Conservation (phyloP, 805 yeast species). For the Metschnikowia proteae region DNA sequence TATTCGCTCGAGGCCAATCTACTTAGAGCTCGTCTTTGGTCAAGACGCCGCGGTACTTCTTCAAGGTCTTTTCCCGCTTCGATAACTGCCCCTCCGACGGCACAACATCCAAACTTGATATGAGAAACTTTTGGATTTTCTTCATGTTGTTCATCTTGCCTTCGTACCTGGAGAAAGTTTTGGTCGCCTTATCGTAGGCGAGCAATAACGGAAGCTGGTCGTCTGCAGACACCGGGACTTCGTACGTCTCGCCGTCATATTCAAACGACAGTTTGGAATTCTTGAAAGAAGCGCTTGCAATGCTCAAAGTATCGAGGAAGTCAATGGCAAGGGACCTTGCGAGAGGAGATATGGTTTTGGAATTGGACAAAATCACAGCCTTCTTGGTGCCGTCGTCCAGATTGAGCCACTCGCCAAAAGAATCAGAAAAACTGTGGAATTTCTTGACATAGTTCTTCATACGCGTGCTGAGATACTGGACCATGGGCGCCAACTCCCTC, state of each 20-base stretch:
- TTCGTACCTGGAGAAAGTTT: conserved; percentile 21
- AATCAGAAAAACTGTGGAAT: conserved; percentile 30
- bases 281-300: conserved; percentile 35
- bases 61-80: conserved; percentile 28
- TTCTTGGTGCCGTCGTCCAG: conserved; percentile 32
- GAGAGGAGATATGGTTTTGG: conserved; percentile 48
- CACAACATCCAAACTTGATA: conserved; percentile 26
- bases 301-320: conserved; percentile 48
- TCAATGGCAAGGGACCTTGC: conserved; percentile 69
- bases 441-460: conserved; percentile 64
- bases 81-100: conserved; percentile 40
- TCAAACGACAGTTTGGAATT: conserved; percentile 16
- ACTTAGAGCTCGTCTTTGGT: conserved; percentile 14
- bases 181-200: conserved; percentile 19
- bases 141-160: conserved; percentile 26
- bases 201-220: conserved; percentile 28
- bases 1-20: too few species aligned
- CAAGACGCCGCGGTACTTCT: conserved; percentile 30
- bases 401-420: conserved; percentile 24
- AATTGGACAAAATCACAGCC: conserved; percentile 52
- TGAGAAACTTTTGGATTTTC: conserved; percentile 32
- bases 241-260: conserved; percentile 21
- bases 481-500: conserved; percentile 52
- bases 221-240: conserved; percentile 18
- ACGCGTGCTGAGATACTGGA: conserved; percentile 51